phyloP scores from a whole-genome alignment of 1,284 basidiomycete species.

The Puccinia coronata region DNA sequence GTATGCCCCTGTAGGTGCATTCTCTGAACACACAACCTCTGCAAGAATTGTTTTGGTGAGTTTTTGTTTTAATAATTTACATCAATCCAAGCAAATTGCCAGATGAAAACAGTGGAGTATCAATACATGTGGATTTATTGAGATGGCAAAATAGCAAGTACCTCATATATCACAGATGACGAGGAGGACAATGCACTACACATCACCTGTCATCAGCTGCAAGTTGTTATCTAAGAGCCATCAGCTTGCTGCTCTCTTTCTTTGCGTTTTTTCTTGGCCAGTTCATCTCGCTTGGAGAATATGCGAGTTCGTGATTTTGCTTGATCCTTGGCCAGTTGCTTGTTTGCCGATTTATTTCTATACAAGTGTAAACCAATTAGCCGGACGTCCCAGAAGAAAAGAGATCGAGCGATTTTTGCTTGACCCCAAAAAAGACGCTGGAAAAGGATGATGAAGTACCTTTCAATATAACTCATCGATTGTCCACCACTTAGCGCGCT shows the following conservation, averaged over 20 bases:
- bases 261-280: constrained; percentile 45
- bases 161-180: neutral
- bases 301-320: constrained; percentile 45
- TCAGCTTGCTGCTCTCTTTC: constrained; percentile 41
- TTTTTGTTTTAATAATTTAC: no score
- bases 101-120: neutral
- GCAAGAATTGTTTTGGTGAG: no score
- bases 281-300: constrained; percentile 49
- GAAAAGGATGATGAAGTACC: constrained; percentile 26
- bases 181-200: neutral
- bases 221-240: constrained; percentile 2
- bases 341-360: constrained; percentile 58
- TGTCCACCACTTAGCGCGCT: constrained; percentile 58
- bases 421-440: neutral
- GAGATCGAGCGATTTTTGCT: neutral
- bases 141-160: neutral
- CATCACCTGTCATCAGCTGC: neutral
- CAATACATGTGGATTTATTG: neutral
- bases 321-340: constrained; percentile 55
- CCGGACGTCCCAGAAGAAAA: neutral
- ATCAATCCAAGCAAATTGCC: neutral
- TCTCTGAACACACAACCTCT: neutral
- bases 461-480: constrained; percentile 58
- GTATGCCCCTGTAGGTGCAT: neutral
- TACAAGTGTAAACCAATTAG: neutral